These are phyloP conservation scores for Cantharellus cinnabarinus DNA, from an alignment of 768 basidiomycete genomes.

Conservation along the genomic window DNA sequence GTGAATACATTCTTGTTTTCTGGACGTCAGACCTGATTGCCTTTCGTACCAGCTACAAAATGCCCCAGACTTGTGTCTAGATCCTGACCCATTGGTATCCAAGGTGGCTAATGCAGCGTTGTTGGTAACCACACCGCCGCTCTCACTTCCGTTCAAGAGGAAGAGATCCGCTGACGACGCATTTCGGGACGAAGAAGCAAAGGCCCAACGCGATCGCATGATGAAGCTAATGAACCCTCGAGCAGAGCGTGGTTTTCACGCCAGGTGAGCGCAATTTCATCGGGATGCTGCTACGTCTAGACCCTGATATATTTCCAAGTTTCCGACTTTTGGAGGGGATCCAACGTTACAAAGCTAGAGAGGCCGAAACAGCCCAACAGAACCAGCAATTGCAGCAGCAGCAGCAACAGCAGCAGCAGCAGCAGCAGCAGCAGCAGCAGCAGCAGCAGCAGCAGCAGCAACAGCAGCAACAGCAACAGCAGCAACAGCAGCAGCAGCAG, in stretches of 20 bases:
- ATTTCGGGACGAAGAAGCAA: conserved; percentile 60
- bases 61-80: conserved; percentile 53
- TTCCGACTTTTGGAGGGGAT: not conserved
- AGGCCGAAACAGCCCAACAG: not conserved
- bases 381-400: not conserved
- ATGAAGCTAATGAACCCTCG: conserved; percentile 59
- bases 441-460: not conserved
- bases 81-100: conserved; percentile 57
- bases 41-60: conserved; percentile 37
- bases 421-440: not conserved
- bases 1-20: conserved; percentile 12
- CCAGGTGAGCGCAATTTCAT: not conserved
- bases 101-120: conserved; percentile 57
- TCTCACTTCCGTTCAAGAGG: conserved; percentile 53
- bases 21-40: no score
- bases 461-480: not conserved
- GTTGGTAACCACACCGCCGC: conserved; percentile 50
- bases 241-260: not conserved
- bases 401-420: not conserved
- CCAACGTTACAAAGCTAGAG: not conserved
- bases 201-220: conserved; percentile 49
- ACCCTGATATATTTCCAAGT: not conserved
- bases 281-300: not conserved
- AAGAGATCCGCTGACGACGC: conserved; percentile 50
- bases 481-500: not conserved